Evolutionary conservation across 1,284 basidiomycete genomes (phyloP).

Genomic region (Phylloporus gajari): DNA sequence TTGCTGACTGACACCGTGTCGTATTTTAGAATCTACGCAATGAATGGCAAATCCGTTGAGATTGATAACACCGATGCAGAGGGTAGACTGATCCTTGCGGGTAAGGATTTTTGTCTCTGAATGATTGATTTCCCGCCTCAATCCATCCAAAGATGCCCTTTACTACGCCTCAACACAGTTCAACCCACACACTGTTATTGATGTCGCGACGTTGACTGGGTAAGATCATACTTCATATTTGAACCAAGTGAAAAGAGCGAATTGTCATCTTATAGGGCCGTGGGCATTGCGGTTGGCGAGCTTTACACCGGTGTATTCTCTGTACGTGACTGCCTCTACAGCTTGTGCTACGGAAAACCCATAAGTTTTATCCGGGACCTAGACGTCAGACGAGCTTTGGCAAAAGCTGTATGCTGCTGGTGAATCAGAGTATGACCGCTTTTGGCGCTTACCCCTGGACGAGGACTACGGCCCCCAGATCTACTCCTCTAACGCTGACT

Average conservation of each 20-base stretch:
- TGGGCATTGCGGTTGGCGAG: constrained; percentile 76
- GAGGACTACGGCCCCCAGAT: constrained; percentile 86
- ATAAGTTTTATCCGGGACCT: background rate
- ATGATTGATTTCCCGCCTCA: background rate
- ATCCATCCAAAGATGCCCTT: constrained; percentile 71
- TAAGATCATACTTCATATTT: constrained; percentile 37
- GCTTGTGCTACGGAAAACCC: too few relatives aligned
- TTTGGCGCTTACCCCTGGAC: constrained; percentile 88
- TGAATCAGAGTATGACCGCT: constrained; percentile 78
- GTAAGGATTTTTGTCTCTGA: constrained; percentile 46
- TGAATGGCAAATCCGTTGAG: constrained; percentile 90
- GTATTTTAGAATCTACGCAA: constrained; percentile 76
- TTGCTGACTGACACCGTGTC: constrained; percentile 2
- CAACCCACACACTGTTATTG: constrained; percentile 85
- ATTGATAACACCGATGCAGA: constrained; percentile 93
- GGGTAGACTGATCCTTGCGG: constrained; percentile 82
- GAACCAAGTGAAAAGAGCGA: background rate
- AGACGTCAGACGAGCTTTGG: constrained; percentile 83
- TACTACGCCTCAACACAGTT: constrained; percentile 85
- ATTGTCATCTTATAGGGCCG: constrained; percentile 58
- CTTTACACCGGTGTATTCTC: constrained; percentile 84
- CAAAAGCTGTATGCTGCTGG: constrained; percentile 76
- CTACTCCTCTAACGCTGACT: constrained; percentile 80
- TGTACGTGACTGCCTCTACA: constrained; percentile 49
- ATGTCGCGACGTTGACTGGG: constrained; percentile 87